Evolutionary conservation across 257 asterid species (phyloP), one percentile per base, ranked within the genome.

Genomic region (Nicotiana tomentosiformis): DNA sequence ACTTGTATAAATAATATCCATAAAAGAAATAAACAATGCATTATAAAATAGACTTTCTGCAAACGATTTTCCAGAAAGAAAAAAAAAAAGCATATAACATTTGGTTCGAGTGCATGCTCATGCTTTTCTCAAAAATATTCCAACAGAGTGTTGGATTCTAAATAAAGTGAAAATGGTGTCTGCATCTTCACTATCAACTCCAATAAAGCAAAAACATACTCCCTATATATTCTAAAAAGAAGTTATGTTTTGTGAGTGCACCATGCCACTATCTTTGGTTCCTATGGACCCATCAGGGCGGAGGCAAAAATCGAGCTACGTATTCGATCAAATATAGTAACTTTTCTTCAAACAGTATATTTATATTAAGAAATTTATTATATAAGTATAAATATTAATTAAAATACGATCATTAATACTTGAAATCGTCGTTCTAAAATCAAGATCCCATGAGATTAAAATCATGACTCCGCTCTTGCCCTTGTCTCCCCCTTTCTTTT

Each of bases 261-360:
- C 20, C 78, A 46, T 46, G 60, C 78, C 78, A 46, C 78, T 46
- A 72, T 46, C 78, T 12, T 72, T 72, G 37, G 39, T 72, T 72
- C 37, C 78, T 72, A 2, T 5, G 10, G 3, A 5, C 55, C 57
- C 11, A 49, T 49, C 55, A 5, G 7, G 6, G 7, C 6, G 7
- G 6, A 5, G 1, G 2, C 4, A 5, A 1, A 35, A 35, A 5
- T 0, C 43, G 7, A 37, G 46, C 46, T 37, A 37, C 0, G 9
- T 9, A 2, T 39, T 39, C 10, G 1, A 0, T 1, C 0, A 9
- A 7, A 39, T 0, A 0, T 0, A 43, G 0, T 43, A 43, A 2
- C 0, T 43, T 43, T 8, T 43, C 0, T 7, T 43, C 3, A 1
- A 43, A 43, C 0, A 43, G 1, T 7, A 43, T 43, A 43, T 43